Conservation (phyloP, 2,329 filamentous ascomycete genomes). For the Ascochyta pisi region DNA sequence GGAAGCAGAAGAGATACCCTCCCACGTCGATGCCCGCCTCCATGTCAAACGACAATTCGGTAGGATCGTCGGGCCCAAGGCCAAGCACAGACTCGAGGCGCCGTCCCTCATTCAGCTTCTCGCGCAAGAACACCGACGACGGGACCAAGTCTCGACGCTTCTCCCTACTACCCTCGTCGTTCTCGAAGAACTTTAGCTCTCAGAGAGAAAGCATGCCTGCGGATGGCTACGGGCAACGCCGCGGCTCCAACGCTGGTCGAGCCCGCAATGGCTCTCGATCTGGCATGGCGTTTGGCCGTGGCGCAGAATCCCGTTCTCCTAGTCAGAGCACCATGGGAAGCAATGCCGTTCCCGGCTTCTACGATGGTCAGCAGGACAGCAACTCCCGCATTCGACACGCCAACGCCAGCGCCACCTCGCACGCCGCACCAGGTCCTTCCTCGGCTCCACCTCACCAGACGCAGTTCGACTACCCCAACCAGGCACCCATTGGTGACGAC, state of each 20-base stretch:
- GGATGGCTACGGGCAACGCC: constrained; percentile 34
- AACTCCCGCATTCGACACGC: constrained; percentile 32
- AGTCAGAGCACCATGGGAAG: constrained; percentile 55
- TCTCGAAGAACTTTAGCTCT: constrained; percentile 55
- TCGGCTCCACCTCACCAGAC: constrained; percentile 48
- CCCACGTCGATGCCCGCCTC: constrained; percentile 88
- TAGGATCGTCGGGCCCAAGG: constrained; percentile 41
- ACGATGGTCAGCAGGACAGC: constrained; percentile 50
- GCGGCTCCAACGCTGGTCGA: constrained; percentile 38
- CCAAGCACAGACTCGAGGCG: constrained; percentile 58
- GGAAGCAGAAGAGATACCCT: constrained; percentile 78
- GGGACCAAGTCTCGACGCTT: constrained; percentile 55
- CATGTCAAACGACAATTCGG: constrained; percentile 65
- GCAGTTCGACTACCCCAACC: constrained; percentile 40
- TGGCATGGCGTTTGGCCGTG: constrained; percentile 54
- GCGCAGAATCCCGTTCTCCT: constrained; percentile 50
- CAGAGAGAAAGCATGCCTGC: constrained; percentile 45
- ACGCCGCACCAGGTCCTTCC: constrained; percentile 32
- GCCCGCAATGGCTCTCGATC: constrained; percentile 42
- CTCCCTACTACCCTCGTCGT: constrained; percentile 58
- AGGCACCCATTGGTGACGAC: constrained; percentile 42
- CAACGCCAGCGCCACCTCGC: constrained; percentile 21
- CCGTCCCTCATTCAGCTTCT: constrained; percentile 59
- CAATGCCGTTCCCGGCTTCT: constrained; percentile 50
- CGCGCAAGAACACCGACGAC: constrained; percentile 53